Evolutionary conservation across 805 yeast genomes (phyloP), one percentile per base, ranked within the genome.

Genomic region (Hanseniaspora lachancei): DNA sequence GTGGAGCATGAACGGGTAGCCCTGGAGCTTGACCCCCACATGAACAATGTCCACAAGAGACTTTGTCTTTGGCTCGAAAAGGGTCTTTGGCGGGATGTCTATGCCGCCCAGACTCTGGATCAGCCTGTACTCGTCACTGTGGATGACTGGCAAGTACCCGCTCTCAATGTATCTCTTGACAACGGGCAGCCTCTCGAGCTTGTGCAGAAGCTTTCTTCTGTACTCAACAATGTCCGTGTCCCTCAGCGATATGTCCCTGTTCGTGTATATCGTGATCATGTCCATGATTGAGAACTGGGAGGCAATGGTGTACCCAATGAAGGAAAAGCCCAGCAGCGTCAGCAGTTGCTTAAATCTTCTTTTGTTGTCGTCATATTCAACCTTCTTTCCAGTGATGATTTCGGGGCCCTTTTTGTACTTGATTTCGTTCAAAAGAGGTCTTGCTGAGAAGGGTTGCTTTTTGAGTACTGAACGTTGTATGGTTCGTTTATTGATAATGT

Each of bases 1-100:
- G 65, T 89, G 97, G 2, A 87, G 77, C 20, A 89, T 69, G 62
- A 86, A 82, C 2, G 96, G 97, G 65, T 84, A 89, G 0, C 97
- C 97, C 44, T 91, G 81, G 21, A 89, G 67, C 58, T 77, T 77
- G 63, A 82, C 79, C 0, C 97, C 96, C 53, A 84, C 74, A 64
- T 87, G 95, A 27, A 86, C 73, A 6, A 88, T 74, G 0, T 87
- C 77, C 1, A 85, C 74, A 0, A 83, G 76, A 60, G 85, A 84
- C 53, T 75, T 74, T 0, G 78, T 76, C 15, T 71, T 66, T 1
- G 75, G 70, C 58, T 83, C 78, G 60, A 77, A 78, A 62, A 84
- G 86, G 15, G 85, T 74, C 27, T 80, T 71, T 1, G 96, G 95
- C 47, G 82, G 77, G 41, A 87, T 76, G 1, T 86, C 78, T 57